Base-by-base conservation (phyloP, 2,329 filamentous ascomycete genomes). In the Sclerotinia nivalis region DNA sequence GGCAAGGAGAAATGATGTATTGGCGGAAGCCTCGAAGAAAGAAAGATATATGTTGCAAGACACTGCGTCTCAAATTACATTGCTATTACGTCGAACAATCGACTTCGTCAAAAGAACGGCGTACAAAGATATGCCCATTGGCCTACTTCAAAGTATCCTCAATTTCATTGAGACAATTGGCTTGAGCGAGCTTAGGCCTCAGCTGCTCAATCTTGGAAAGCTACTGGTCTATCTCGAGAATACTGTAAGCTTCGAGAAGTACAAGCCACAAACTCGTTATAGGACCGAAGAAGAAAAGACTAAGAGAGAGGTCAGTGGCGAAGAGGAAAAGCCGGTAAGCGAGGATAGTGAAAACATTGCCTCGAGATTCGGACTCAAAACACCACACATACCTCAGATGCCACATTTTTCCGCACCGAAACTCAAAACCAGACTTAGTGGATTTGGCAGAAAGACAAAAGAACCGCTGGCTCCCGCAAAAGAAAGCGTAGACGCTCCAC, bases 91-190 rank as follows among this genome's bases (percentile, higher is more conserved):
- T 15, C 71, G 70, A 25, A 72, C 73, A 20, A 77, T 77, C 52
- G 72, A 74, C 31, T 75, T 75, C 37, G 56, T 76, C 28, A 79
- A 76, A 70, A 72, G 72, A 28, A 72, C 71, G 40, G 70, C 74
- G 31, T 72, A 74, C 28, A 73, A 75, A 70, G 70, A 74, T 58
- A 67, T 78, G 4, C 77, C 76, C 2, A 61, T 76, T 28, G 58
- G 66, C 3, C 77, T 76, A 73, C 73, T 78, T 37, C 72, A 71
- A 54, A 72, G 70, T 47, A 73, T 79, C 37, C 65, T 79, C 45
- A 28, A 37, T 7, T 70, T 72, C 54, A 69, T 72, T 55, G 20
- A 68, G n/a, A 20, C 56, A 47, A 59, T 66, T 13, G 49, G 31
- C 25, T 66, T 72, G 37, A 56, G 49, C 1, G 6, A 68, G 5